Conservation (phyloP, 345 rosid species). For the Lepidium sativum region DNA sequence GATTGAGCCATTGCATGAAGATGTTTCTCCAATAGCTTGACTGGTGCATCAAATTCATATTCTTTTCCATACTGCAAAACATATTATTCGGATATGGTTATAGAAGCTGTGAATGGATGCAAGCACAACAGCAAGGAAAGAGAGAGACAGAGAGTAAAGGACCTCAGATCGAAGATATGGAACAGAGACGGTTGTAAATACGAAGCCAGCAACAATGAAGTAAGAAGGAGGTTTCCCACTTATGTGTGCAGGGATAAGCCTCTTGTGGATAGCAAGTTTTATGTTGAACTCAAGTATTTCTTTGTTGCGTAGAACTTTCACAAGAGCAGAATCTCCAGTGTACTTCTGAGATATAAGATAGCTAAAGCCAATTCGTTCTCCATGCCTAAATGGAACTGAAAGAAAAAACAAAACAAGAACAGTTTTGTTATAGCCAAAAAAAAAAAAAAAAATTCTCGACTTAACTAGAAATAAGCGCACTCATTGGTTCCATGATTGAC, state of each 20-base stretch:
- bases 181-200: slow-evolving; percentile 74
- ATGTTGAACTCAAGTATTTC: slow-evolving; percentile 58
- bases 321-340: slow-evolving; percentile 71
- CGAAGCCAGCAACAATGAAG: slow-evolving; percentile 88
- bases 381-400: slow-evolving; percentile 92
- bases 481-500: neutral
- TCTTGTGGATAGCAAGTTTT: slow-evolving; percentile 78
- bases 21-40: slow-evolving; percentile 78
- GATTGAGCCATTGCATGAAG: slow-evolving; percentile 88
- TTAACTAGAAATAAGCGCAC: neutral
- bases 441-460: neutral
- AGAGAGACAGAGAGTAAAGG: neutral
- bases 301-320: slow-evolving; percentile 71
- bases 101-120: neutral
- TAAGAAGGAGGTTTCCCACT: slow-evolving; percentile 77
- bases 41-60: slow-evolving; percentile 94
- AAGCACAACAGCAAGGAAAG: neutral
- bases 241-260: slow-evolving; percentile 80
- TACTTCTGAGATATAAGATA: slow-evolving; percentile 90
- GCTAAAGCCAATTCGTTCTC: slow-evolving; percentile 91
- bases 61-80: slow-evolving; percentile 80
- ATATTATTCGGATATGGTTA: neutral
- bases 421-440: neutral
- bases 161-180: slow-evolving; percentile 97
- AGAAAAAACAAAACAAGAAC: slow-evolving; percentile 6